Conservation (phyloP, 2,329 filamentous ascomycete species). For the Paraphaeosphaeria sporulosa region DNA sequence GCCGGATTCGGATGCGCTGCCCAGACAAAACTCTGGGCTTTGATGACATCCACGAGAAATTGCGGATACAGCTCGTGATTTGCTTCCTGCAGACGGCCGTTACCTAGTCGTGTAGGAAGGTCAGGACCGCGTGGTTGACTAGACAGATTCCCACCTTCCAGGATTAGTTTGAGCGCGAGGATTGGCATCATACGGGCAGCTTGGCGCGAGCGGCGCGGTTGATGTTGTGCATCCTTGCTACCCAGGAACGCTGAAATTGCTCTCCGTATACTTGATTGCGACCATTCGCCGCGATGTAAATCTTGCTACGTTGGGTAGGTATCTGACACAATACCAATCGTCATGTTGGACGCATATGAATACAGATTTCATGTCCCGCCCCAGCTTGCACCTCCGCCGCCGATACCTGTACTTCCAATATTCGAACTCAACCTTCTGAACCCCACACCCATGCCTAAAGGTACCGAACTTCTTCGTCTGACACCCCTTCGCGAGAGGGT, state of each 20-base stretch:
- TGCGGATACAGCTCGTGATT: background rate
- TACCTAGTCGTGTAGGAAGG: background rate
- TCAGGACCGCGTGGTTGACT: background rate
- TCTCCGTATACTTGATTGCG: background rate
- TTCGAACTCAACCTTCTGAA: slow-evolving; percentile 57
- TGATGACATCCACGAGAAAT: background rate
- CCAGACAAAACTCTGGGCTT: slow-evolving; percentile 6
- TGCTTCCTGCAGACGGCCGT: background rate
- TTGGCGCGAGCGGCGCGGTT: slow-evolving; percentile 1
- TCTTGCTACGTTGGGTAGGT: background rate
- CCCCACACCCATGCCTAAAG: slow-evolving; percentile 55
- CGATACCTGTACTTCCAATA: slow-evolving; percentile 50
- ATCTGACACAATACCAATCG: background rate
- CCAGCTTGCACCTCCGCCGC: slow-evolving; percentile 44
- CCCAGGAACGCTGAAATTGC: background rate
- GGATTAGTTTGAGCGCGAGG: background rate
- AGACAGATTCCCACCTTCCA: background rate
- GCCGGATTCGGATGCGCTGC: background rate
- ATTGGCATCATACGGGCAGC: background rate
- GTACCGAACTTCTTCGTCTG: slow-evolving; percentile 52
- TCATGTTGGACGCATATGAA: background rate
- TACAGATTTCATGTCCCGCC: slow-evolving; percentile 31
- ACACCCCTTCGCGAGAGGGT: slow-evolving; percentile 43
- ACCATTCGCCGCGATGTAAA: background rate
- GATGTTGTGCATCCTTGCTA: background rate